These are phyloP conservation scores for Trichaptum fuscoviolaceum DNA, from an alignment of 768 basidiomycete species.

Conservation along the genomic window DNA sequence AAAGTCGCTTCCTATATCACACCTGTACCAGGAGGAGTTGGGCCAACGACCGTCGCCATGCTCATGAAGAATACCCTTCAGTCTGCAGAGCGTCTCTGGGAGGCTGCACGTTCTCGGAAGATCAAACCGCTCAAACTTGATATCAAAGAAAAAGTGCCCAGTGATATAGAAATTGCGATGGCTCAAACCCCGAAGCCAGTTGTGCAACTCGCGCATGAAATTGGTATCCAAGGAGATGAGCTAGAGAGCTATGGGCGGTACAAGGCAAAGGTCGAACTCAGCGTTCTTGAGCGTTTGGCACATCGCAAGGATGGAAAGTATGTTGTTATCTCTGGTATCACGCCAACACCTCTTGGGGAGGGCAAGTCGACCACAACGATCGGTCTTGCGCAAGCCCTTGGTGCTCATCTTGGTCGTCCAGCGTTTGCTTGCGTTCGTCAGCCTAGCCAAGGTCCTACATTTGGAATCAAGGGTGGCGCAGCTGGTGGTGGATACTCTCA, in stretches of 20 bases:
- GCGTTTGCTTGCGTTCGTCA: slow-evolving; percentile 97
- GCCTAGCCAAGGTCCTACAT: slow-evolving; percentile 97
- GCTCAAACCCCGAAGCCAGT: slow-evolving; percentile 92
- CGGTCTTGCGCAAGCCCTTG: slow-evolving; percentile 92
- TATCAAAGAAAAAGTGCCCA: slow-evolving; percentile 83
- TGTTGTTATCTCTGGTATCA: slow-evolving; percentile 95
- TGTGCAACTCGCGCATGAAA: slow-evolving; percentile 76
- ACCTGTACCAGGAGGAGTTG: slow-evolving; percentile 97
- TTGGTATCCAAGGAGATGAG: slow-evolving; percentile 82
- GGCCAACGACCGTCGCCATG: slow-evolving; percentile 99
- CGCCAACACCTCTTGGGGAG: slow-evolving; percentile 94
- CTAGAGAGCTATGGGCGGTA: slow-evolving; percentile 92
- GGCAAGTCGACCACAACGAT: slow-evolving; percentile 99
- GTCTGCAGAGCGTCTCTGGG: slow-evolving; percentile 80
- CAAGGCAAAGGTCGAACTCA: slow-evolving; percentile 96
- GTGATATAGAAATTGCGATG: slow-evolving; percentile 94
- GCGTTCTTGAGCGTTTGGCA: slow-evolving; percentile 75
- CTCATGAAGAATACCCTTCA: slow-evolving; percentile 92
- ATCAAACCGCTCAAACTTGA: slow-evolving; percentile 76
- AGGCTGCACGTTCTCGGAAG: slow-evolving; percentile 57
- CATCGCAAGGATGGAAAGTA: slow-evolving; percentile 94
- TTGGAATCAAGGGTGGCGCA: slow-evolving; percentile 98
- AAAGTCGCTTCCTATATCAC: slow-evolving; percentile 86
- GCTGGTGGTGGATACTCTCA: slow-evolving; percentile 98
- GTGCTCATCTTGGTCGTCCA: slow-evolving; percentile 88